Evolutionary conservation across 352 stramenopile species (phyloP), one percentile per base, ranked within the genome.

Genomic region (Phytopythium cucurbitacearum): DNA sequence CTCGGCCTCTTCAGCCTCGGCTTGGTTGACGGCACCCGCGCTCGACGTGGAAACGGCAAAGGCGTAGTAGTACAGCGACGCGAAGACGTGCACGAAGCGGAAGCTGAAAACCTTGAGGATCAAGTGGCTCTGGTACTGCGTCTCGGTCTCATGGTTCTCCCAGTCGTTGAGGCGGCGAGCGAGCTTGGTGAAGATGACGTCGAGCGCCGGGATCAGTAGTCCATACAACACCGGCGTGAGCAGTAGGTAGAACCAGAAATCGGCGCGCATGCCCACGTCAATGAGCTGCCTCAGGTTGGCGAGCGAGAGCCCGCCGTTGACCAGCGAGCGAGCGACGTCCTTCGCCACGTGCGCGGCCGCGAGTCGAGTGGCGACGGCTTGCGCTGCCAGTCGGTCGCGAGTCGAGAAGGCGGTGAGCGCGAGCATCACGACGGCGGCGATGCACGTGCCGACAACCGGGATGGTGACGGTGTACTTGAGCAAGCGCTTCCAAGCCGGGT

Each of bases 81-180:
- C 89, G 65, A 98, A 98, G 46, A 98, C 95, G 69, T 97, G 97
- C 7, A 98, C 87, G 56, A 98, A 99, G 45, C 94, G 87, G 67
- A 99, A 99, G 5, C 95, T 89, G 64, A 99, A 98, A 1, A 98
- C 96, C 75, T 99, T 99, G 64, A 98, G 92, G 60, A 99, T 99
- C 52, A 99, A 76, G 33, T 92, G 78, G 61, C 91, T 96, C 48
- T 90, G 76, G 61, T 96, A 89, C 21, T 58, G 67, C 32, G 73
- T 87, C 62, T 93, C 78, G 16, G 89, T 98, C 51, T 67, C 62
- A 71, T 98, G 91, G 67, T 97, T 97, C 67, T 98, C 91, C 73
- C 87, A 98, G 59, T 98, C 84, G 58, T 96, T 99, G 35, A 99
- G 71, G 12, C 64, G 70, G 7, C 74, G 71, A 3, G 96, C 96